phyloP scores from a whole-genome alignment of 192 early-diverging fungal species.

The Oehlia diaphana region DNA sequence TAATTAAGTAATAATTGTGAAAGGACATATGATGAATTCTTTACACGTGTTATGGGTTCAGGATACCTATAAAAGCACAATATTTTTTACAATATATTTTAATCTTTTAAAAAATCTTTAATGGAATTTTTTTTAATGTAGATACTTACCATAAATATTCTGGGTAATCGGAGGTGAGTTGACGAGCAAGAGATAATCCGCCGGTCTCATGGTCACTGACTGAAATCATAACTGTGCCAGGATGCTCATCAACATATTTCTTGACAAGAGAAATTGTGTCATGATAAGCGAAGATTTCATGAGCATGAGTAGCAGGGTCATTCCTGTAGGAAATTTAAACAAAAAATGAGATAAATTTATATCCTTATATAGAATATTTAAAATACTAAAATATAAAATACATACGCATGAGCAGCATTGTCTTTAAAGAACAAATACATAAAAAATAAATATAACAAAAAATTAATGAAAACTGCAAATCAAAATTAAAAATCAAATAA shows the following conservation, averaged over 20 bases:
- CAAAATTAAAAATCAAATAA: background rate
- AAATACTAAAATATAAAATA: slow-evolving; percentile 4
- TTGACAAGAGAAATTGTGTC: slow-evolving; percentile 69
- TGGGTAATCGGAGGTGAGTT: slow-evolving; percentile 71
- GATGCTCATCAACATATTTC: slow-evolving; percentile 76
- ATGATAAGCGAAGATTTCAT: slow-evolving; percentile 92
- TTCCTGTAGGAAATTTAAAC: slow-evolving; percentile 55
- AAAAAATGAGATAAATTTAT: background rate
- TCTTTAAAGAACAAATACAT: slow-evolving; percentile 41
- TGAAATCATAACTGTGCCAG: slow-evolving; percentile 89
- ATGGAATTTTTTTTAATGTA: background rate
- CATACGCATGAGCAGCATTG: slow-evolving; percentile 88
- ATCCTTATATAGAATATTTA: background rate
- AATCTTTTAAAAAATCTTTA: background rate
- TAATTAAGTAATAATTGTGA: slow-evolving; percentile 45
- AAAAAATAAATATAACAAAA: background rate
- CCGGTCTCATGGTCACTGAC: slow-evolving; percentile 97
- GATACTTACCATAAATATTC: slow-evolving; percentile 72
- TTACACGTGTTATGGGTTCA: slow-evolving; percentile 64
- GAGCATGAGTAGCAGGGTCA: slow-evolving; percentile 88
- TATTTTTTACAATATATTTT: background rate
- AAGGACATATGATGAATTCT: slow-evolving; percentile 64
- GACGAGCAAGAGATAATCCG: slow-evolving; percentile 81
- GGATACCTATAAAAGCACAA: slow-evolving; percentile 55
- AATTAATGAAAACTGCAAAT: background rate